phyloP scores from a whole-genome alignment of 805 yeast genomes.

The Yamadazyma nakazawae region DNA sequence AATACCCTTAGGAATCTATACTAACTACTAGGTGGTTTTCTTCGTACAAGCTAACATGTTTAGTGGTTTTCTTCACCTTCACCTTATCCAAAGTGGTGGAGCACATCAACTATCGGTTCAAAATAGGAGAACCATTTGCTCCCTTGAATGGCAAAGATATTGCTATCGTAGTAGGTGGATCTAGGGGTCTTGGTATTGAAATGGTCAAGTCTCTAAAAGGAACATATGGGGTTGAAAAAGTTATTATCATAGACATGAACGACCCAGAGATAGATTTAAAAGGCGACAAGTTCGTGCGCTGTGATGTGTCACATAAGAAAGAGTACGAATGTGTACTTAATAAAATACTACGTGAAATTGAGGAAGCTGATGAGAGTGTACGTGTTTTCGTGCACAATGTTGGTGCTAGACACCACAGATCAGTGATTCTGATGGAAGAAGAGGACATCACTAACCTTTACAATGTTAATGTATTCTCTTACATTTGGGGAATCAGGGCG shows the following conservation, averaged over 20 bases:
- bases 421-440: slow-evolving; percentile 23
- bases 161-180: slow-evolving; percentile 50
- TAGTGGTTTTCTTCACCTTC: not conserved
- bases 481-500: slow-evolving; percentile 20
- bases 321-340: slow-evolving; percentile 15
- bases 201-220: slow-evolving; percentile 27
- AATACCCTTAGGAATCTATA: not conserved
- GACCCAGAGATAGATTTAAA: slow-evolving; percentile 4
- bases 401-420: slow-evolving; percentile 40
- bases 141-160: slow-evolving; percentile 12
- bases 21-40: not conserved
- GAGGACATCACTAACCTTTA: slow-evolving; percentile 23
- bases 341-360: slow-evolving; percentile 21
- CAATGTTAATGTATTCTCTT: slow-evolving; percentile 32
- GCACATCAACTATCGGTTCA: not conserved
- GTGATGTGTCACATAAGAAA: slow-evolving; percentile 23
- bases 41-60: not conserved
- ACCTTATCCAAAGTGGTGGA: not conserved
- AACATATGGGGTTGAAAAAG: slow-evolving; percentile 10
- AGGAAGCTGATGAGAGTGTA: slow-evolving; percentile 10
- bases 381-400: slow-evolving; percentile 45
- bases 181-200: slow-evolving; percentile 48
- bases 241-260: slow-evolving; percentile 15
- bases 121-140: not conserved
- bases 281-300: slow-evolving; percentile 15